Base-by-base conservation (phyloP, 2,329 filamentous ascomycete genomes). In the Furcasterigmium sp. region DNA sequence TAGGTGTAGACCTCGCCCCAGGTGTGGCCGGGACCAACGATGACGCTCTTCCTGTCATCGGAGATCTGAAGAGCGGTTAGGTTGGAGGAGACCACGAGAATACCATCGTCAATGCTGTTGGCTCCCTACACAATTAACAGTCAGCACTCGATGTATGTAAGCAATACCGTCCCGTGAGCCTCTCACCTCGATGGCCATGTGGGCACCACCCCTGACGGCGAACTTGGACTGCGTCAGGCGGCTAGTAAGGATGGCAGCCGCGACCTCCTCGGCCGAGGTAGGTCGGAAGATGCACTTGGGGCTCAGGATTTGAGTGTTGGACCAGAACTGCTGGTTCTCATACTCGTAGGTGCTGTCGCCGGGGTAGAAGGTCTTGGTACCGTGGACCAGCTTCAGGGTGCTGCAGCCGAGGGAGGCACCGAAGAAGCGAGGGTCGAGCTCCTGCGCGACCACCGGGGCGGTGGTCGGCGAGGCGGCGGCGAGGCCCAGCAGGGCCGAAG, bases 61-160 rank as follows among this genome's bases (percentile, higher is more conserved):
- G 58, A 59, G 5, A 62, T 37, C 20, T 46, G 42, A n/a, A 62
- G 53, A n/a, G 55, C 47, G 29, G 59, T 57, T n/a, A 64, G 37
- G 25, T 53, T 43, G 19, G 57, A 56, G 23, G 73, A 55, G 43
- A 65, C 65, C 39, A 73, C 58, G 1, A 60, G 49, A 34, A 61
- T 51, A n/a, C 60, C 54, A 10, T 53, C 51, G 29, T 55, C 49
- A 29, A 56, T 55, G 44, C 53, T 57, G 28, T 53, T 55, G 37
- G 46, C 53, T 37, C 57, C 53, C 3, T 32, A 14, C n/a, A 7
- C 7, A 26, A 11, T 7, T 26, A 11, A 26, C 11, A 7, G 23
- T 26, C 7, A 26, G 23, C 23, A 26, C 23, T 7, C 11, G 11
- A 8, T 32, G 29, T 32, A 32, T 32, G 8, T 14, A 32, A 32